Conservation (phyloP, 2,329 filamentous ascomycete species). For the Venturia oleaginea region DNA sequence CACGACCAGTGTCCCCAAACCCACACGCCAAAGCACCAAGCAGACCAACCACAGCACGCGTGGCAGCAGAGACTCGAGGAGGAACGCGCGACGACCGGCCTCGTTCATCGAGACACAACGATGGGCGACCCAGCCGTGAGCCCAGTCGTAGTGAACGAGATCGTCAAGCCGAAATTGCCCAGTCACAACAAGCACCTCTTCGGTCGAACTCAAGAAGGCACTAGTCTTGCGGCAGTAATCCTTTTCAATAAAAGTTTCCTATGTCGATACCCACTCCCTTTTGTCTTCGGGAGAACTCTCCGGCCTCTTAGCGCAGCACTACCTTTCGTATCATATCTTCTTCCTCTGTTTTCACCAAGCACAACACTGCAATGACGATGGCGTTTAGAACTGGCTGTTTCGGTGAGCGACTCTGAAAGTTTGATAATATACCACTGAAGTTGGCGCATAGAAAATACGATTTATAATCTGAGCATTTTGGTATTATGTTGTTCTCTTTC, state of each 20-base stretch:
- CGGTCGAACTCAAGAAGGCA: background rate
- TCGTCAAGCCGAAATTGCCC: background rate
- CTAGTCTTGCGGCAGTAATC: background rate
- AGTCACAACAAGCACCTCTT: slow-evolving; percentile 1
- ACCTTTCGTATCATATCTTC: background rate
- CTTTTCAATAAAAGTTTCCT: background rate
- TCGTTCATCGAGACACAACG: background rate
- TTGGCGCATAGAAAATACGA: background rate
- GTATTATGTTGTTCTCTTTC: too few species aligned
- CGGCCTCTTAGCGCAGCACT: background rate
- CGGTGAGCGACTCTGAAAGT: background rate
- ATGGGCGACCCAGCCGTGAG: background rate
- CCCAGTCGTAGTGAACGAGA: background rate
- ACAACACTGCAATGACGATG: background rate
- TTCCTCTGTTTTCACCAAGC: background rate
- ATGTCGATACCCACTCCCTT: background rate
- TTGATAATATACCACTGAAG: background rate
- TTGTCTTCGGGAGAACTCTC: background rate
- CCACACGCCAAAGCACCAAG: background rate
- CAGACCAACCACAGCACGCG: background rate
- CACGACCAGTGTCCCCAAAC: background rate
- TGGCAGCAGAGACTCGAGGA: slow-evolving; percentile 1
- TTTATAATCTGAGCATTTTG: too few species aligned
- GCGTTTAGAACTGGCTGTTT: background rate
- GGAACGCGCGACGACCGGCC: background rate